phyloP scores from a whole-genome alignment of 495 filamentous ascomycete genomes.

The Talaromyces thailandensis region DNA sequence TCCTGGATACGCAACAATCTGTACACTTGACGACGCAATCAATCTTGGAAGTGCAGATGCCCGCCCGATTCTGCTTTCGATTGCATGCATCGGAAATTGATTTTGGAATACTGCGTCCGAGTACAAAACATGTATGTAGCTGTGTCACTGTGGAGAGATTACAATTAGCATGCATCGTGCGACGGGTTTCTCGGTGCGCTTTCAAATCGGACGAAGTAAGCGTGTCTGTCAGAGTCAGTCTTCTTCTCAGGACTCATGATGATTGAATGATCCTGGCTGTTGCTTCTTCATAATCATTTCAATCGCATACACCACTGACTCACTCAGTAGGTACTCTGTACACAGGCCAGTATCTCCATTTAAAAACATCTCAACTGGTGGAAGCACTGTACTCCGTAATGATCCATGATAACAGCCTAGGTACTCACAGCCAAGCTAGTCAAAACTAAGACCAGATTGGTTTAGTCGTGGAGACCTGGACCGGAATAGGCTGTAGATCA shows the following conservation, averaged over 20 bases:
- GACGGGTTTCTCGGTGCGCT: conserved; percentile 3
- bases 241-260: background rate
- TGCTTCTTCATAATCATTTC: background rate
- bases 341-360: background rate
- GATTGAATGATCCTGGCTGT: background rate
- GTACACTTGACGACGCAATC: background rate
- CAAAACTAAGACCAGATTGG: background rate
- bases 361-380: background rate
- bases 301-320: background rate
- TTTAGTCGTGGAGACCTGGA: background rate
- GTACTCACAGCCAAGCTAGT: background rate
- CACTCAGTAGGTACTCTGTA: background rate
- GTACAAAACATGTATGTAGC: background rate
- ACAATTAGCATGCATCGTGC: background rate
- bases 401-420: background rate
- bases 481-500: background rate
- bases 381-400: too few relatives aligned
- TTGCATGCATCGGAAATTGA: background rate
- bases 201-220: background rate
- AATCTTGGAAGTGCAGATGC: background rate
- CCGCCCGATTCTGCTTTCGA: background rate
- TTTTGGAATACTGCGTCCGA: conserved; percentile 1
- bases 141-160: background rate
- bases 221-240: background rate
- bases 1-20: background rate